Conservation (phyloP, 441 rosid species). For the Aleurites moluccanus region DNA sequence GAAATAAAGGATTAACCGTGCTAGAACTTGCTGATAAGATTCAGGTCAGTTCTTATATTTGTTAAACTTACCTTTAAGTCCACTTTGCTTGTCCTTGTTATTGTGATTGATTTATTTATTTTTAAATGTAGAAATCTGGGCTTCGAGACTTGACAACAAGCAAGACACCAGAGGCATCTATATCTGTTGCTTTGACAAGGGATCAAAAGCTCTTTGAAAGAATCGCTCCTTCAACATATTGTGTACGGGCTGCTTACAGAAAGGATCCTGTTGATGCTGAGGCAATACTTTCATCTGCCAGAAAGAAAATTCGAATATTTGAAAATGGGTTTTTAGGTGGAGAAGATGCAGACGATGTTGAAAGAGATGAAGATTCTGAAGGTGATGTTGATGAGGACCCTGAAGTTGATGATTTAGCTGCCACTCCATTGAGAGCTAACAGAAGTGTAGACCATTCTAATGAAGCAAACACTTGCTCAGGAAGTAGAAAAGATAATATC, state of each 20-base stretch:
- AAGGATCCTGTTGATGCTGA: slow-evolving; percentile 97
- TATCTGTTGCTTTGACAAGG: slow-evolving; percentile 98
- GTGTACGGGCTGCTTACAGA: slow-evolving; percentile 90
- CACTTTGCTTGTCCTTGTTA: not conserved
- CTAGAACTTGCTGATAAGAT: slow-evolving; percentile 96
- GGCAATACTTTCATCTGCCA: slow-evolving; percentile 83
- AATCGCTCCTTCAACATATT: slow-evolving; percentile 99
- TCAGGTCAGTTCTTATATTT: slow-evolving; percentile 54
- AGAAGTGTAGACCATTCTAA: slow-evolving; percentile 40
- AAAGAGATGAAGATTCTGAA: slow-evolving; percentile 93
- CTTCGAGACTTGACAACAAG: slow-evolving; percentile 95
- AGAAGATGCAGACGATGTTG: slow-evolving; percentile 93
- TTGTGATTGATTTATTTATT: not conserved
- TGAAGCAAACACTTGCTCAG: slow-evolving; percentile 43
- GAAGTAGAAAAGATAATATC: slow-evolving; percentile 40
- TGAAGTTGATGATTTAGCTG: slow-evolving; percentile 81
- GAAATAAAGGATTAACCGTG: slow-evolving; percentile 87
- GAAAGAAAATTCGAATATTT: slow-evolving; percentile 85
- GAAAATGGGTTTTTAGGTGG: slow-evolving; percentile 79
- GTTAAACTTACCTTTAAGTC: slow-evolving; percentile 7
- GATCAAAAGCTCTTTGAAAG: slow-evolving; percentile 99
- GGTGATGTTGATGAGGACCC: slow-evolving; percentile 89
- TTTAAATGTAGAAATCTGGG: slow-evolving; percentile 79
- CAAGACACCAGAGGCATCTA: slow-evolving; percentile 99
- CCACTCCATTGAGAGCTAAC: slow-evolving; percentile 45